A percentile compares a stretch with the other conserved stretches of the same genome.
phyloP scores from a whole-genome alignment of 306 rosid species.

The Vigna mungo region DNA sequence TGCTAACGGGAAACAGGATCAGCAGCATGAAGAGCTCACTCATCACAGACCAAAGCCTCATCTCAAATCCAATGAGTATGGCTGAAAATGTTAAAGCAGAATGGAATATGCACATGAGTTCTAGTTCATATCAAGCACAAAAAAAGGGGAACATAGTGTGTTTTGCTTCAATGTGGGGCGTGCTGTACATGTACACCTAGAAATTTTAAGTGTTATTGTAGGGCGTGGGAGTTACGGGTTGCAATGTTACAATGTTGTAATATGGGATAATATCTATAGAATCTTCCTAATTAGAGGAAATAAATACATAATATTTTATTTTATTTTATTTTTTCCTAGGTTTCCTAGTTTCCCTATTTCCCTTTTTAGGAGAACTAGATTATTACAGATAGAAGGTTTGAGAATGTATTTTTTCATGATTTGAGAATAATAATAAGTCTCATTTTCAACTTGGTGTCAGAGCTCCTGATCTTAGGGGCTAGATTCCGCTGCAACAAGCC shows the following conservation, averaged over 20 bases:
- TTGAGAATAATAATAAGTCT: too few relatives aligned
- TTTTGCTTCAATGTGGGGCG: not conserved
- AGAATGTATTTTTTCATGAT: too few relatives aligned
- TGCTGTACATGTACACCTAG: not conserved
- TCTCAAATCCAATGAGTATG: not conserved
- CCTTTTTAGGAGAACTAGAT: too few relatives aligned
- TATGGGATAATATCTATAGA: too few relatives aligned
- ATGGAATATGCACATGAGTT: not conserved
- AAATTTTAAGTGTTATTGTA: not conserved
- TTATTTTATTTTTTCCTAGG: too few relatives aligned
- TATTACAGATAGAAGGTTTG: too few relatives aligned
- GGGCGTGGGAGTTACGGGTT: not conserved
- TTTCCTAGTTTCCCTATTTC: too few relatives aligned
- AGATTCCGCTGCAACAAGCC: too few relatives aligned
- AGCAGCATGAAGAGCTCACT: not conserved
- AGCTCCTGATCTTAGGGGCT: too few relatives aligned
- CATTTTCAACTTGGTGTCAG: too few relatives aligned
- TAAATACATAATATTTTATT: too few relatives aligned
- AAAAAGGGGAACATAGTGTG: not conserved
- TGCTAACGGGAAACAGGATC: slow-evolving; percentile 28
- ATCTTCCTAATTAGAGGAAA: too few relatives aligned
- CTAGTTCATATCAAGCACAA: not conserved
- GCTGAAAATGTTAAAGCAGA: not conserved
- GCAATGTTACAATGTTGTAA: not conserved
- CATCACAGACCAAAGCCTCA: not conserved